Base-by-base conservation (phyloP, 306 rosid species). In the Vicia villosa region DNA sequence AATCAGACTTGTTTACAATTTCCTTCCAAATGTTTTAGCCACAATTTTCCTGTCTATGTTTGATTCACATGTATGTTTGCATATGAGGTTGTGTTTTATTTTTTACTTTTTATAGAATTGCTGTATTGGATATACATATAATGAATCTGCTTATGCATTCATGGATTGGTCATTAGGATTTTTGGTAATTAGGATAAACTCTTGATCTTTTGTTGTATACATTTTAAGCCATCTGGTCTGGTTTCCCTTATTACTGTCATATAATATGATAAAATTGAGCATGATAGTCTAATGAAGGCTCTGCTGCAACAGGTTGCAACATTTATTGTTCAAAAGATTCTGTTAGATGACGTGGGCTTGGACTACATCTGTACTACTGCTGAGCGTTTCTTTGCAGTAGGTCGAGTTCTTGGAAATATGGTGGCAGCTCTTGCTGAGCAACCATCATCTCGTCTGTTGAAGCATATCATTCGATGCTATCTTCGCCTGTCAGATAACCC, bases 301-400 rank as follows among this genome's bases (percentile, higher is more conserved):
- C 54, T 73, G 8, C 68, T 20, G 41, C 58, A 79, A 56, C 81
- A 90, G 97, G 97, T 93, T 36, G 96, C 98, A 5, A 90, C 97
- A 21, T 93, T 90, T 76, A 90, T 90, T 41, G 96, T 93, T 49
- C 97, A 90, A 67, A 93, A 90, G 58, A 93, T 90, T 82, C 77
- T 93, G 79, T 74, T 93, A 84, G 98, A 93, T 13, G 96, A 93
- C 62, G 89, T 93, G 73, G 98, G 98, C 63, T 84, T 93, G 86
- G 94, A 93, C 74, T 93, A 93, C 52, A 88, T 93, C 16, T 93
- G 98, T 68, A 93, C 98, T 47, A 93, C 96, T 7, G 96, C 97
- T 0, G 98, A 93, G 74, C 91, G 98, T 21, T 93, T 93, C 77
- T 90, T 90, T 11, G 98, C 98, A 3, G 98, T 93, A 14, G 98